phyloP scores from a whole-genome alignment of 2,329 filamentous ascomycete species.

The Pseudonectria foliicola region DNA sequence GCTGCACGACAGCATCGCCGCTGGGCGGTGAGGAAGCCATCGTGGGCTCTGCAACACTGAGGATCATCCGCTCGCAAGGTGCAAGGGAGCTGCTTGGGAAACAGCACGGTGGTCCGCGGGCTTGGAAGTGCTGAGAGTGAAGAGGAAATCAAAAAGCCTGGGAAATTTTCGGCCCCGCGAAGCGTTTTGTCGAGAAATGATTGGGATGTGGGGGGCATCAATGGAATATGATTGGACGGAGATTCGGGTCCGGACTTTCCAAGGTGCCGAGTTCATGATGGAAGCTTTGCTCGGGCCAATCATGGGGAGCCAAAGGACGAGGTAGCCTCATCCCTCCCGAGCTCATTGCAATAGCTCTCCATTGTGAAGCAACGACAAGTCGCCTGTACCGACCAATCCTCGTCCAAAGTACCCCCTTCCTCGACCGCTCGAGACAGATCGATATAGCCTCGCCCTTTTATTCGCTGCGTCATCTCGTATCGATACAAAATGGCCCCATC shows the following conservation, averaged over 20 bases:
- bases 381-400: slow-evolving; percentile 1
- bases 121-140: slow-evolving; percentile 1
- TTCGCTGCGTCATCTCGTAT: too few species aligned
- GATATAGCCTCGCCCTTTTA: too few species aligned
- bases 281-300: slow-evolving; percentile 12
- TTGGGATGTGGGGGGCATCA: slow-evolving; percentile 5
- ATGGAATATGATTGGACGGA: not conserved
- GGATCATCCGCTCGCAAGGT: slow-evolving; percentile 20
- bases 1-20: slow-evolving; percentile 13
- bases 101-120: too few species aligned
- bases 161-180: slow-evolving; percentile 15
- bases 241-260: slow-evolving; percentile 1
- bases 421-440: not conserved
- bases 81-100: slow-evolving; percentile 4
- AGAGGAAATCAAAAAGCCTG: slow-evolving; percentile 11
- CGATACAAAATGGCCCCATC: slow-evolving; percentile 39
- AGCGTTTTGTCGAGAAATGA: slow-evolving; percentile 17
- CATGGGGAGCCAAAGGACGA: slow-evolving; percentile 2
- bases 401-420: not conserved
- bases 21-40: slow-evolving; percentile 20
- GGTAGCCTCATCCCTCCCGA: slow-evolving; percentile 13
- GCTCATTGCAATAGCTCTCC: slow-evolving; percentile 12
- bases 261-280: slow-evolving; percentile 2
- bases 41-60: slow-evolving; percentile 8
- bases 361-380: slow-evolving; percentile 5